phyloP scores from a whole-genome alignment of 2,329 filamentous ascomycete species.

The Apiospora rasikravindrae region DNA sequence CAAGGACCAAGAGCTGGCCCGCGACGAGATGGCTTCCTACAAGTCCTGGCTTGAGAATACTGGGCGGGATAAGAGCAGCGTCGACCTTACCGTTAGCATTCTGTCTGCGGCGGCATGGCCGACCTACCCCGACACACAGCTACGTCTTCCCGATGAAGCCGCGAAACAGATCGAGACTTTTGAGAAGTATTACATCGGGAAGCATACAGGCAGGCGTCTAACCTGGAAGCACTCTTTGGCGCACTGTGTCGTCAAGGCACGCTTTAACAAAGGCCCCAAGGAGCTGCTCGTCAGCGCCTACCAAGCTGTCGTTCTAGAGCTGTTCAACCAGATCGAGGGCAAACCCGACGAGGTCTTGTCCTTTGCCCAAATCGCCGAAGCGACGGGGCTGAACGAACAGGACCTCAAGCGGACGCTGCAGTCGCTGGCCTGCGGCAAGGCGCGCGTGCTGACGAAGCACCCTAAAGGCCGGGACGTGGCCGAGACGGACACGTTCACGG shows the following conservation, averaged over 20 bases:
- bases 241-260: conserved; percentile 83
- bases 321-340: conserved; percentile 78
- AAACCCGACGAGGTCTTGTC: conserved; percentile 64
- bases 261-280: conserved; percentile 80
- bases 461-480: conserved; percentile 85
- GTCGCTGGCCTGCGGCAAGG: conserved; percentile 90
- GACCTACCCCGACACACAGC: conserved; percentile 75
- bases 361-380: conserved; percentile 76
- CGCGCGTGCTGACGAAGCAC: conserved; percentile 81
- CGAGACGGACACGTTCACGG: conserved; percentile 79
- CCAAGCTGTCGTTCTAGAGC: conserved; percentile 86
- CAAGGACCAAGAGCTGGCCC: conserved; percentile 92
- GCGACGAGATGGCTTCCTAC: conserved; percentile 92
- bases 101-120: conserved; percentile 95
- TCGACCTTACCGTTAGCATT: conserved; percentile 86
- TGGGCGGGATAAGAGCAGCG: conserved; percentile 48
- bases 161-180: conserved; percentile 80
- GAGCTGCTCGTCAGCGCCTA: conserved; percentile 91
- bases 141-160: conserved; percentile 78
- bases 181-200: conserved; percentile 83
- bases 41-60: conserved; percentile 66
- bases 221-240: conserved; percentile 94
- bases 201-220: conserved; percentile 85
- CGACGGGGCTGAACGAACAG: conserved; percentile 74
- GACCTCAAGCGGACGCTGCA: conserved; percentile 92